Evolutionary conservation across 1,139 yeast species (phyloP), one percentile per base, ranked within the genome.

Genomic region (Taphrina deformans): DNA sequence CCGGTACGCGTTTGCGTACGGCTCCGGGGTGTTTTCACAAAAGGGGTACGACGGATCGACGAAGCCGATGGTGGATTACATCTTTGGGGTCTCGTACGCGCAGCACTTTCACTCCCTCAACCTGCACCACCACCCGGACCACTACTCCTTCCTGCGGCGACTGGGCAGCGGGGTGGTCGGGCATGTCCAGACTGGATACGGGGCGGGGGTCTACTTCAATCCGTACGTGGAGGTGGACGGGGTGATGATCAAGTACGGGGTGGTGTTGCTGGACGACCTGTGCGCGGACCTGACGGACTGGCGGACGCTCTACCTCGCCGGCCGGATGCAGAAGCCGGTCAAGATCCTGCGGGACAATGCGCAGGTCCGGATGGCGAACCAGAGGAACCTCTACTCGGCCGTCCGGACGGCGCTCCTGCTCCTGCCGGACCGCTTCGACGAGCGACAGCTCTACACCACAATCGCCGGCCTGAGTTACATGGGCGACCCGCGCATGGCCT

Each of bases 261-360:
- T 91, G 14, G 86, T 90, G 0, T 84, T 89, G 1, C 79, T 83
- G 67, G 82, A 83, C 44, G 80, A 81, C 3, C 76, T 90, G 46
- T 75, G 86, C 51, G 79, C 78, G 55, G 99, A 93, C 75, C 77
- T 93, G 44, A 79, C 83, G 35, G 85, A 87, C 68, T 93, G 99
- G 99, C 79, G 85, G 38, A 83, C 93, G 0, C 82, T 93, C 70
- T 93, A 93, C 72, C 74, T 93, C 41, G 96, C 98, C 0, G 99
- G 99, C 0, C 80, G 99, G 69, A 78, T 95, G 67, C 99, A 93
- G 71, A 93, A 93, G 73, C 99, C 99, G 0, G 96, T 93, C 10
- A 87, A 58, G 69, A 82, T 88, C 40, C 75, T 92, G 46, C 81
- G 84, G 66, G 87, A 85, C 68, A 85, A 86, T 67, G 80, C 86